phyloP scores from a whole-genome alignment of 176 grass and related monocot species.

The Triticum urartu region DNA sequence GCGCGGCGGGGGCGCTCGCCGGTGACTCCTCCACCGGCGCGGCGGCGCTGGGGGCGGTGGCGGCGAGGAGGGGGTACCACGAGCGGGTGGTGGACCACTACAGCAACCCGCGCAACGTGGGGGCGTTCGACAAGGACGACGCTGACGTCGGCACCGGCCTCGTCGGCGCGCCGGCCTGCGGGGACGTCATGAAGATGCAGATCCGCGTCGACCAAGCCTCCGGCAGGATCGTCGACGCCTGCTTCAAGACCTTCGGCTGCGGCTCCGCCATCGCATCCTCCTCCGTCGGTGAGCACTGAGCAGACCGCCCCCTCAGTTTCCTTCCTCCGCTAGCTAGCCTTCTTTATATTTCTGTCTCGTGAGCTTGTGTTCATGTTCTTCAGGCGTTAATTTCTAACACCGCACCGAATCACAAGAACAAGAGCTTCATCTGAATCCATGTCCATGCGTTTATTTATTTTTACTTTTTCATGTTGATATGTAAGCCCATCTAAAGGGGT shows the following conservation, averaged over 20 bases:
- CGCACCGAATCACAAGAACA: not conserved
- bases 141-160: slow-evolving; percentile 72
- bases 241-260: slow-evolving; percentile 96
- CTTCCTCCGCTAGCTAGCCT: not conserved
- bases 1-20: not conserved
- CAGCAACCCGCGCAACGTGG: slow-evolving; percentile 89
- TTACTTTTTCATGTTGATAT: not conserved
- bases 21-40: not conserved
- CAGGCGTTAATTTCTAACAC: too few relatives aligned
- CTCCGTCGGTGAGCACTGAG: slow-evolving; percentile 56
- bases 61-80: slow-evolving; percentile 54
- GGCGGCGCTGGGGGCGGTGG: not conserved
- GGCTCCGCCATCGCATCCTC: slow-evolving; percentile 94
- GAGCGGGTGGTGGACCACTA: slow-evolving; percentile 97
- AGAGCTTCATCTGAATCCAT: not conserved
- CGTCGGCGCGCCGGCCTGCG: slow-evolving; percentile 88
- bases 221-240: slow-evolving; percentile 76
- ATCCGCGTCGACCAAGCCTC: slow-evolving; percentile 73
- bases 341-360: too few relatives aligned
- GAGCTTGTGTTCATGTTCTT: too few relatives aligned
- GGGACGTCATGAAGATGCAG: slow-evolving; percentile 98
- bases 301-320: not conserved
- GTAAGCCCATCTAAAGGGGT: not conserved
- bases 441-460: not conserved
- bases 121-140: slow-evolving; percentile 85